Base-by-base conservation (phyloP, 2,329 filamentous ascomycete genomes). In the Juglanconis sp. region DNA sequence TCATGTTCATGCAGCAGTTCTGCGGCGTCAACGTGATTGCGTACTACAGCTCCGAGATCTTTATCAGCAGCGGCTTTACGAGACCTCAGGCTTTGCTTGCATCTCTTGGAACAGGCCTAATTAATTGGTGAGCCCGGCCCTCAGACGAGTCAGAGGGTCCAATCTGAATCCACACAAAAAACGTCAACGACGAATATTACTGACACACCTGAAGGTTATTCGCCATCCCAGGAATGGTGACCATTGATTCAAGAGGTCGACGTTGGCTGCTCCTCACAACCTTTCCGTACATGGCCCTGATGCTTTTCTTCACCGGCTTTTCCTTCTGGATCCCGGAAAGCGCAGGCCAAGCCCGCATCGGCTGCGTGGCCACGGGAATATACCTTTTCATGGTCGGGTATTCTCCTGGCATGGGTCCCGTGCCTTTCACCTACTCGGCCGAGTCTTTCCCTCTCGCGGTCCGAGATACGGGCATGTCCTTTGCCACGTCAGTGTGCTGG, bases 401-500 rank as follows among this genome's bases (percentile, higher is more conserved):
- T 62, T 72, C 70, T 3, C 69, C 69, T 7, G 69, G 82, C 2
- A 87, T 90, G 74, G 88, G 86, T 0, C 84, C 84, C 9, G 87
- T 90, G 10, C 87, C 87, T 0, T 90, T 87, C 69, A 84, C 85
- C 0, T 90, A 90, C 73, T 83, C 80, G 3, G 87, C 87, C 52
- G 88, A 91, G 70, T 85, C 89, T 1, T 90, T 88, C 70, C 87
- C 88, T 0, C 79, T 90, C 1, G 87, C 86, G 0, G 87, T 90
- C 69, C 81, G 88, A 67, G 88, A 90, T 68, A 80, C 90, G 32
- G 88, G 88, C 60, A 91, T 91, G 87, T 81, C 81, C 1, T 88
- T 81, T 73, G 83, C 86, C 7, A 86, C 89, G n/a, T 85, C 87
- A 1, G 88, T 85, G 2, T 87, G 85, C 65, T 77, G 88, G 13